Evolutionary conservation across 75 land plant genomes (phyloP).

Genomic region (Picea glauca): DNA sequence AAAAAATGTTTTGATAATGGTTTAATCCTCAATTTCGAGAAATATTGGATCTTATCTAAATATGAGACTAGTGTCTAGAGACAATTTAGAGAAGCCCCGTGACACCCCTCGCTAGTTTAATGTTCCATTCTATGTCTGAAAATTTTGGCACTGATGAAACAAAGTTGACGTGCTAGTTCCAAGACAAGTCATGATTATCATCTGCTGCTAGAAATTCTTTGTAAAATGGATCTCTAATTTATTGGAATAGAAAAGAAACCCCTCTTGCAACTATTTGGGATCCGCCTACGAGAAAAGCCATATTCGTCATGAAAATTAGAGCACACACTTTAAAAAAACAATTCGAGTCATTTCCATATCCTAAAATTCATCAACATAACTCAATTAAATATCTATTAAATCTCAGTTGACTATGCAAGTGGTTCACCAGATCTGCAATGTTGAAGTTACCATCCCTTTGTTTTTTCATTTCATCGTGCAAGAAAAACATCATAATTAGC

Average conservation of each 20-base stretch:
- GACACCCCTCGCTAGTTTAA: conserved; percentile 56
- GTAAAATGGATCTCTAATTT: too few relatives aligned
- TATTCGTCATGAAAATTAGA: conserved; percentile 47
- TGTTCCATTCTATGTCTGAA: conserved; percentile 58
- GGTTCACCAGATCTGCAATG: conserved; percentile 60
- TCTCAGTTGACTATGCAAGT: conserved; percentile 31
- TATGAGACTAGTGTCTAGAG: conserved; percentile 51
- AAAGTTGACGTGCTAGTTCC: conserved; percentile 18
- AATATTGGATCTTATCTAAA: conserved; percentile 59
- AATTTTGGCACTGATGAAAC: conserved; percentile 51
- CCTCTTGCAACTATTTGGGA: conserved; percentile 78
- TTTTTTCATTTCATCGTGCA: conserved; percentile 58
- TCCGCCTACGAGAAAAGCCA: conserved; percentile 73
- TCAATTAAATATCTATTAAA: conserved; percentile 23
- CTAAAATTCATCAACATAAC: conserved; percentile 73
- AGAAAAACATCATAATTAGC: conserved; percentile 53
- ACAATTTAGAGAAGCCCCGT: conserved; percentile 39
- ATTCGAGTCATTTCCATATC: conserved; percentile 67
- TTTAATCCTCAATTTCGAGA: conserved; percentile 44
- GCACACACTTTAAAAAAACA: conserved; percentile 54
- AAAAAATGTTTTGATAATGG: conserved; percentile 42
- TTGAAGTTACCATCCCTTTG: conserved; percentile 42
- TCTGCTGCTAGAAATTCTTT: too few relatives aligned
- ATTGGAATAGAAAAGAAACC: too few relatives aligned
- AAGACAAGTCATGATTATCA: background rate